phyloP scores from a whole-genome alignment of 2,329 filamentous ascomycete genomes.

The Rhynchosporium agropyri region DNA sequence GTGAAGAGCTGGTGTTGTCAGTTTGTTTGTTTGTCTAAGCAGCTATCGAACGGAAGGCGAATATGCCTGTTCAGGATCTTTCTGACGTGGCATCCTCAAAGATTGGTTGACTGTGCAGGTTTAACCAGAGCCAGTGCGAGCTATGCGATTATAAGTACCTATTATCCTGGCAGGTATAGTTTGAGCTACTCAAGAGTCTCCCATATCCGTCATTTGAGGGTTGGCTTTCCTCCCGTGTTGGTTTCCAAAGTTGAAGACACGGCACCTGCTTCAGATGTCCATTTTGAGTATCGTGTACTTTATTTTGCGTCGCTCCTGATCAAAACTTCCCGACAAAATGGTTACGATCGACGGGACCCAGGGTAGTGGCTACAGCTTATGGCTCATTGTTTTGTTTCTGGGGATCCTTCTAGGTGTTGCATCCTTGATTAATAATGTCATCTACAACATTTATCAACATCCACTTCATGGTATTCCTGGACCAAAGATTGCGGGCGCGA shows the following conservation, averaged over 20 bases:
- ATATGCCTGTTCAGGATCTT: neutral
- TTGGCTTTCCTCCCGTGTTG: neutral
- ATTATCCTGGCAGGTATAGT: neutral
- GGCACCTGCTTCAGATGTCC: neutral
- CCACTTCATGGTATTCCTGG: slow-evolving; percentile 34
- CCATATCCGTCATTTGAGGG: neutral
- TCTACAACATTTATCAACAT: slow-evolving; percentile 28
- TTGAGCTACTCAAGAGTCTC: neutral
- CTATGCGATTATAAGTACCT: neutral
- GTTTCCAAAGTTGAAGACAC: neutral
- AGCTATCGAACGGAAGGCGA: neutral
- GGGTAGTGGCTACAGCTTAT: neutral
- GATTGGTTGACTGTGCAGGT: neutral
- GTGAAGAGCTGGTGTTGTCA: neutral
- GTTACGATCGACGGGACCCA: neutral
- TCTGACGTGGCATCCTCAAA: neutral
- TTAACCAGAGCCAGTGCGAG: neutral
- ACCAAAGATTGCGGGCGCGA: slow-evolving; percentile 31
- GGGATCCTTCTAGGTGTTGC: slow-evolving; percentile 4
- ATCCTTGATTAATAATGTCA: slow-evolving; percentile 14
- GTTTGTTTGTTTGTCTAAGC: neutral
- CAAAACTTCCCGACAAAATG: neutral
- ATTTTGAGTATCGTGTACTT: neutral
- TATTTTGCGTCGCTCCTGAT: neutral
- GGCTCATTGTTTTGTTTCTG: neutral